Evolutionary conservation across 495 filamentous ascomycete genomes (phyloP).

Genomic region (Daldinia loculata): DNA sequence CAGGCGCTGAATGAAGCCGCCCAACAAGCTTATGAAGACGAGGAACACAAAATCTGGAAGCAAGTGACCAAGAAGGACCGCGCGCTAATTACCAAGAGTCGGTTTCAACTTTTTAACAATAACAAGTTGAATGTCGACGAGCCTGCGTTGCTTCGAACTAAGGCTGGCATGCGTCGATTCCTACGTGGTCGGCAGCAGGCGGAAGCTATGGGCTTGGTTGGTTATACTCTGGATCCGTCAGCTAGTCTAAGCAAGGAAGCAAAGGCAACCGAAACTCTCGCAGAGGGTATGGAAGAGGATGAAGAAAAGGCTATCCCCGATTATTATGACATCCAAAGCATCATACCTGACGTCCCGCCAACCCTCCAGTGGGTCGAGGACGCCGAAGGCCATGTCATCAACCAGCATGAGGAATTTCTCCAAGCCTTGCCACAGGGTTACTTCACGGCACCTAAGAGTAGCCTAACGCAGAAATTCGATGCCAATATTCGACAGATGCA

Average conservation of each 20-base stretch:
- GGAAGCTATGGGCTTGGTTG: conserved; percentile 54
- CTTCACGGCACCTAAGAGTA: conserved; percentile 81
- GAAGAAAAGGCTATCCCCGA: conserved; percentile 83
- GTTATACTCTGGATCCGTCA: conserved; percentile 53
- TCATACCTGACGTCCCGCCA: conserved; percentile 81
- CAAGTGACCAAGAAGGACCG: conserved; percentile 97
- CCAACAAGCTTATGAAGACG: conserved; percentile 71
- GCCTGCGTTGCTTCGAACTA: conserved; percentile 81
- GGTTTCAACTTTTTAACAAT: conserved; percentile 84
- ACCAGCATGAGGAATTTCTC: conserved; percentile 83
- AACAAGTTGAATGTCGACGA: conserved; percentile 87
- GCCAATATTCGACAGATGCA: conserved; percentile 95
- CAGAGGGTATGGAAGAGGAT: conserved; percentile 90
- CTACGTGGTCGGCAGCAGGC: conserved; percentile 74
- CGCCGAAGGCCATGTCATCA: conserved; percentile 81
- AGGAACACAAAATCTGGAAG: conserved; percentile 97
- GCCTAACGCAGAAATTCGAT: conserved; percentile 80
- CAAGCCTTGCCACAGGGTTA: conserved; percentile 74
- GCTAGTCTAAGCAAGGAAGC: conserved; percentile 52
- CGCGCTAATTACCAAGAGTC: conserved; percentile 79
- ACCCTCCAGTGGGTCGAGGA: conserved; percentile 88
- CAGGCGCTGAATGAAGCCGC: conserved; percentile 62
- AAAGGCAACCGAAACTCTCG: conserved; percentile 73
- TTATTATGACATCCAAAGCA: conserved; percentile 89
- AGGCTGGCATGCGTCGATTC: conserved; percentile 74